A percentile compares a stretch with the other conserved stretches of the same genome.
phyloP scores from a whole-genome alignment of 2,329 filamentous ascomycete genomes.

The Phyllosticta citribraziliensis region DNA sequence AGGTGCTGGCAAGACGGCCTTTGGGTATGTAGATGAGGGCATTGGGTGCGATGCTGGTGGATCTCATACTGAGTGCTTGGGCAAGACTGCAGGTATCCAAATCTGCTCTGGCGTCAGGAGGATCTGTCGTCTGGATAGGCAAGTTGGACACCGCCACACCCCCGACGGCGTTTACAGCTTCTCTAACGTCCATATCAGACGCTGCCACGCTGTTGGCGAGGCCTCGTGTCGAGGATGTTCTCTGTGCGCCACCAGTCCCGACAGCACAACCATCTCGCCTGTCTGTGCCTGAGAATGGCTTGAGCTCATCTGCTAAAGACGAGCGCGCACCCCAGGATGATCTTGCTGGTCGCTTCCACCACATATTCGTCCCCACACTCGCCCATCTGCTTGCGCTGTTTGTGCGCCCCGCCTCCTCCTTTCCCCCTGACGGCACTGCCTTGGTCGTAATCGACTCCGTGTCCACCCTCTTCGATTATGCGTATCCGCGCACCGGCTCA shows the following conservation, averaged over 20 bases:
- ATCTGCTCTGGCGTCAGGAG: conserved; percentile 50
- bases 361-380: conserved; percentile 51
- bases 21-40: conserved; percentile 51
- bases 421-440: conserved; percentile 53
- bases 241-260: conserved; percentile 17
- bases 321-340: conserved; percentile 15
- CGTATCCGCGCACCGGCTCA: conserved; percentile 54
- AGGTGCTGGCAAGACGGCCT: conserved; percentile 72
- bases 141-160: conserved; percentile 25
- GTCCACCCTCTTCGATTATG: conserved; percentile 64
- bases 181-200: conserved; percentile 25
- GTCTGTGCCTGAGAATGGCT: not conserved
- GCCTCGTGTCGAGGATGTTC: conserved; percentile 39
- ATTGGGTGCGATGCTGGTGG: not conserved
- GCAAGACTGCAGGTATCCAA: conserved; percentile 59
- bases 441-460: conserved; percentile 71
- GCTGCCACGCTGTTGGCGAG: conserved; percentile 40
- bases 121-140: conserved; percentile 76
- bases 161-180: not conserved
- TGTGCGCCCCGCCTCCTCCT: conserved; percentile 52
- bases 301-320: conserved; percentile 4
- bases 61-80: not conserved
- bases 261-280: too few relatives aligned
- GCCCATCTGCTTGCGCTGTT: conserved; percentile 64
- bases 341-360: conserved; percentile 47